Evolutionary conservation across 1,284 basidiomycete genomes (phyloP).

Genomic region (Pholiota adiposa): DNA sequence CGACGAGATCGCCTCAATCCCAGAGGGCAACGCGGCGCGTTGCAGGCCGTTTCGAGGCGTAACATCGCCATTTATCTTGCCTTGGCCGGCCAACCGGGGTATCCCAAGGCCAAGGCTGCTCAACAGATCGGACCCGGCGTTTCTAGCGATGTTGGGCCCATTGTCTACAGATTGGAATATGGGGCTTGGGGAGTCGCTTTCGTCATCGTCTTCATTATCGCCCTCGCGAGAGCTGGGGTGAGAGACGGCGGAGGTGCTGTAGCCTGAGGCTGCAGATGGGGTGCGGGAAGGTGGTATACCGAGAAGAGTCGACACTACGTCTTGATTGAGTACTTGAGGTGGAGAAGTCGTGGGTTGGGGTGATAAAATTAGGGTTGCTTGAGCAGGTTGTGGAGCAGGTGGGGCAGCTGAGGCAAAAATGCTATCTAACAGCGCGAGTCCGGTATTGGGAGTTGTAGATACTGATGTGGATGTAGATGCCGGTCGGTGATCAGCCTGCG

Average conservation of each 20-base stretch:
- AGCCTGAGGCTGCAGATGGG: slow-evolving; percentile 52
- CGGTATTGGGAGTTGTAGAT: slow-evolving; percentile 30
- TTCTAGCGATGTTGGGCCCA: slow-evolving; percentile 11
- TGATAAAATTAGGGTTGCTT: slow-evolving; percentile 30
- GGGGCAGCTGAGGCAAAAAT: slow-evolving; percentile 29
- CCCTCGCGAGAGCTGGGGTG: slow-evolving; percentile 57
- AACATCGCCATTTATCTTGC: slow-evolving; percentile 37
- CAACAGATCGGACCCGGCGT: slow-evolving; percentile 20
- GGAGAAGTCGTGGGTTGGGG: slow-evolving; percentile 36
- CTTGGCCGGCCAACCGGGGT: slow-evolving; percentile 14
- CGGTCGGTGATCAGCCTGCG: slow-evolving; percentile 3
- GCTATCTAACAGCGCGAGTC: slow-evolving; percentile 34
- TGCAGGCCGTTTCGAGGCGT: slow-evolving; percentile 33
- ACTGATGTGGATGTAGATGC: slow-evolving; percentile 17
- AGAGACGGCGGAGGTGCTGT: slow-evolving; percentile 42
- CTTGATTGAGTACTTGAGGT: slow-evolving; percentile 65
- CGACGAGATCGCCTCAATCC: slow-evolving; percentile 28
- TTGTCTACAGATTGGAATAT: slow-evolving; percentile 37
- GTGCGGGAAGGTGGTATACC: slow-evolving; percentile 55
- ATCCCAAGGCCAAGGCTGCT: slow-evolving; percentile 19
- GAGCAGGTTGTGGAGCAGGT: slow-evolving; percentile 2
- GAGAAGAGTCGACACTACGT: slow-evolving; percentile 63
- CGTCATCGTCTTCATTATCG: slow-evolving; percentile 63
- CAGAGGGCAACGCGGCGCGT: slow-evolving; percentile 11
- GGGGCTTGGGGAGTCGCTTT: slow-evolving; percentile 43